phyloP scores from a whole-genome alignment of 805 yeast species.

The Grigorovia transvaalensis region DNA sequence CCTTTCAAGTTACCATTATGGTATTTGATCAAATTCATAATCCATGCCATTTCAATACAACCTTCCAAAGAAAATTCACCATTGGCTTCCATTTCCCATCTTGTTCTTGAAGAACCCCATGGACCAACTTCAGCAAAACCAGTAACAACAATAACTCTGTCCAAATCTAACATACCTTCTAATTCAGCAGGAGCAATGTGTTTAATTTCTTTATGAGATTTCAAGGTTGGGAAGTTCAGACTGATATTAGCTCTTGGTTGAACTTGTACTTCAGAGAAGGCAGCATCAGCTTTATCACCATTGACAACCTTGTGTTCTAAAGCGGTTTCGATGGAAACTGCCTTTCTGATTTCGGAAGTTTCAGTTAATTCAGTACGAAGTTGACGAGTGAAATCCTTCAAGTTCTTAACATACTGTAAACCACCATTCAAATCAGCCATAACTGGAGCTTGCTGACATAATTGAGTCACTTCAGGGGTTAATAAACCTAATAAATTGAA shows the following conservation, averaged over 20 bases:
- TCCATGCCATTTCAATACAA: constrained; percentile 99
- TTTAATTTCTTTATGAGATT: constrained; percentile 65
- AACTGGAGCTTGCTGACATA: constrained; percentile 89
- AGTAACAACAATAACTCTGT: constrained; percentile 85
- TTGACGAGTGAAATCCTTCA: constrained; percentile 74
- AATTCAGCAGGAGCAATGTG: constrained; percentile 54
- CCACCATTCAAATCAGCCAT: constrained; percentile 99
- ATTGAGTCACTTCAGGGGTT: constrained; percentile 72
- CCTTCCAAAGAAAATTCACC: constrained; percentile 97
- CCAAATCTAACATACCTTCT: constrained; percentile 87
- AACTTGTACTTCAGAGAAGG: constrained; percentile 64
- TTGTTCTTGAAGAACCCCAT: constrained; percentile 97
- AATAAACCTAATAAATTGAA: constrained; percentile 91
- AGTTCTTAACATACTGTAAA: constrained; percentile 81
- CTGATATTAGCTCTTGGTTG: constrained; percentile 94
- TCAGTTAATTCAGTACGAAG: constrained; percentile 65
- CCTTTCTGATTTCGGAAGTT: constrained; percentile 86
- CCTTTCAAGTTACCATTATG: constrained; percentile 60
- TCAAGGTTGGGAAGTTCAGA: constrained; percentile 84
- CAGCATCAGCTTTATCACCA: constrained; percentile 82
- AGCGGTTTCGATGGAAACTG: constrained; percentile 88
- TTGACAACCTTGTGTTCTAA: constrained; percentile 72
- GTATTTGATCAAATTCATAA: constrained; percentile 95
- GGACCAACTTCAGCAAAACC: constrained; percentile 99
- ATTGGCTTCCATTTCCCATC: constrained; percentile 98